Base-by-base conservation (phyloP, 2,329 filamentous ascomycete species). In the Fusarium phyllophilum region DNA sequence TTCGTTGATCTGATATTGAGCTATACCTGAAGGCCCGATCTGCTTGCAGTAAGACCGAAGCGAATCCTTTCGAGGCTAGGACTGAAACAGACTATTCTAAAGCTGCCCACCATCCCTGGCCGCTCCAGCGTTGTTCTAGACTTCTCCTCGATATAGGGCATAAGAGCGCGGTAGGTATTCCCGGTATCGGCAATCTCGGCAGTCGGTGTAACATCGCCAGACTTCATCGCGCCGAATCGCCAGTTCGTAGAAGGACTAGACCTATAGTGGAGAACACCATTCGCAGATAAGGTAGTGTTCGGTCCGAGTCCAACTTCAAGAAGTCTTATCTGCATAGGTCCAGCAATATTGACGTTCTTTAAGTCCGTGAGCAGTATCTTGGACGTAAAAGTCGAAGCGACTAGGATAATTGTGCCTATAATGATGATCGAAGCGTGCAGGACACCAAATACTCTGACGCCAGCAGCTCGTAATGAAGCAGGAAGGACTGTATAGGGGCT, bases 391-490 rank as follows among this genome's bases (percentile, higher is more conserved):
- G 18, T 17, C 14, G 24, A 54, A 4, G 31, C 12, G 8, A 51
- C 17, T 24, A 34, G 12, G 0, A 34, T 11, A 20, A 8, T 8
- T 20, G 17, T 20, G n/a, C 8, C n/a, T 3, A 11, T 1, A 20
- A 24, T 33, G 26, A 26, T 24, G 17, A 3, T 15, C 1, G 15
- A 34, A 34, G 17, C 2, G 8, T 11, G n/a, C 1, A 34, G 6
- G 0, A 24, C 31, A 2, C 6, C 17, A 0, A 34, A 15, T 20
- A 12, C 4, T 5, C 31, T 2, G 8, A 18, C 0, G 8, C 4
- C 2, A 6, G n/a, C 9, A 20, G 34, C n/a, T 8, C 31, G 12
- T 15, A 24, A 34, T 20, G 8, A 36, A 36, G n/a, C 6, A 12
- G 48, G 12, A 20, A 24, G 1, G 2, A 15, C 36, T 15, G 9